Evolutionary conservation across 352 stramenopile genomes (phyloP), one percentile per base, ranked within the genome.

Genomic region (Globisporangium solare): DNA sequence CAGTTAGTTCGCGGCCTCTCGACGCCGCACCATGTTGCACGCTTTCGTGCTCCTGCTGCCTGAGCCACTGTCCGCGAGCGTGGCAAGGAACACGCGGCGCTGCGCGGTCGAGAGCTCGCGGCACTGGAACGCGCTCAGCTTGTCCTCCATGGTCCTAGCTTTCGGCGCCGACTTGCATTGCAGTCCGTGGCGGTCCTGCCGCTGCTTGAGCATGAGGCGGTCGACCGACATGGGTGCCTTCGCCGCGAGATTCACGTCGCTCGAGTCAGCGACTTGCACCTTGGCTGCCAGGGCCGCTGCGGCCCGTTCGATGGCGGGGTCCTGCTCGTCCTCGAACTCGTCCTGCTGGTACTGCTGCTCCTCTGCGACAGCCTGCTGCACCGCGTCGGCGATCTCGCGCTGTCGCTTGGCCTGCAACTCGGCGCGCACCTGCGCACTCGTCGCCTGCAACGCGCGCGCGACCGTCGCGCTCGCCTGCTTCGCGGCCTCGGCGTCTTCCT

Each of bases 51-150:
- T 51, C 41, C 51, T 54, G 13, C 40, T 17, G 4, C n/a, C 12
- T 32, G 13, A 22, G 20, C n/a, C 15, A 27, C 13, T 27, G 27
- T 68, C 66, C 0, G 60, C 68, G 14, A 91, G 51, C 45, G 77
- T 87, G 12, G 78, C 74, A 6, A 86, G 69, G 50, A 91, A 80
- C 11, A 89, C 64, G 5, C 81, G 78, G 21, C 67, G 56, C 54
- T 91, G 78, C 4, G 75, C 86, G 39, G 76, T 48, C 53, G 81
- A 76, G 35, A 91, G 61, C 51, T 87, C 74, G 14, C 76, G 47
- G 46, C 74, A 70, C 63, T 91, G 80, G 64, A 84, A 89, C 15
- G 61, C 56, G 45, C 74, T 87, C 11, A 91, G 63, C 45, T 79
- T 68, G 42, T 89, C 70, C 14, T 83, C 73, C 55, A 86, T 71